phyloP scores from a whole-genome alignment of 495 filamentous ascomycete genomes.

The Aspergillus conjunctus region DNA sequence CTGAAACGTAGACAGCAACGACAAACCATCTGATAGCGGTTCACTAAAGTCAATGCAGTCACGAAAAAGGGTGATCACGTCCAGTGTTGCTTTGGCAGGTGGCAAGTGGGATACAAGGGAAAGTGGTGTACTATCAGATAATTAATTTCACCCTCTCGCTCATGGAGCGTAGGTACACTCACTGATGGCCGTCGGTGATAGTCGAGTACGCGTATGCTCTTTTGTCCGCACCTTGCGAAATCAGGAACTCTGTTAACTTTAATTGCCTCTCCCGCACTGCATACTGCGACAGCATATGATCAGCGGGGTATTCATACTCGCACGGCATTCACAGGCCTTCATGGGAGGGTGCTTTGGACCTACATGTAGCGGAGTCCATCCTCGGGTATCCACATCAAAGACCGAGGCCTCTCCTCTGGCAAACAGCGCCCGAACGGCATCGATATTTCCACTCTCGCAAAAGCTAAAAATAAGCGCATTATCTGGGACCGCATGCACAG shows the following conservation, averaged over 20 bases:
- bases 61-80: neutral
- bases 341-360: too few relatives aligned
- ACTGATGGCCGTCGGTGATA: neutral
- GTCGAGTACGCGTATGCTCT: neutral
- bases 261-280: neutral
- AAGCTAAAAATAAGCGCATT: constrained; percentile 4
- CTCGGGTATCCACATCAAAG: neutral
- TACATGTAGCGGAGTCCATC: constrained; percentile 4
- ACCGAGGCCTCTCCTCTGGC: constrained; percentile 5
- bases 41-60: constrained; percentile 9
- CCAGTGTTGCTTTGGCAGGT: neutral
- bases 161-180: neutral
- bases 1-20: neutral
- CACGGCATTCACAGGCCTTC: neutral
- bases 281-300: neutral
- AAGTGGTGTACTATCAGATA: neutral
- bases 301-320: neutral
- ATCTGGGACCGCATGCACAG: constrained; percentile 3
- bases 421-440: neutral
- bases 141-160: neutral
- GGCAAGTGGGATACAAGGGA: neutral
- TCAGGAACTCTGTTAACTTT: constrained; percentile 1
- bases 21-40: neutral
- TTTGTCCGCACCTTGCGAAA: neutral
- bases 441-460: constrained; percentile 5